These are phyloP conservation scores for Exophiala lecanii-corni DNA, from an alignment of 2,329 filamentous ascomycete genomes.

Conservation along the genomic window DNA sequence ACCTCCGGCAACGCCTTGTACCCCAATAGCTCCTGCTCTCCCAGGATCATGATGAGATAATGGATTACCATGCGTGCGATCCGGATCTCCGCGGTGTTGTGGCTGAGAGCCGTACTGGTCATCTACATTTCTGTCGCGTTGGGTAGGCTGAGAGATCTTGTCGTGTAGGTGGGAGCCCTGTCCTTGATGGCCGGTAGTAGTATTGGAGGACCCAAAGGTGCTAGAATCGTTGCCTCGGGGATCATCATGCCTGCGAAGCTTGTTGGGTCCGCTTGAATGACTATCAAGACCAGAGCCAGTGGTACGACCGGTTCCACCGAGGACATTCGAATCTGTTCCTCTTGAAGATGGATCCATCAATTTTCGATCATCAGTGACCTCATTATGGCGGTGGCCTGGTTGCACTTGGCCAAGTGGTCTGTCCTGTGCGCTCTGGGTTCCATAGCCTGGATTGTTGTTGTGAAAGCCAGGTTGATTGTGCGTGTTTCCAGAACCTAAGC, in stretches of 20 bases:
- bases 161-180: slow-evolving; percentile 1
- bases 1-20: neutral
- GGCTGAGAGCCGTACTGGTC: neutral
- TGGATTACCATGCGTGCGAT: neutral
- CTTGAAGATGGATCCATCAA: slow-evolving; percentile 6
- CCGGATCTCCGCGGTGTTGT: neutral
- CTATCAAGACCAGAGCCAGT: neutral
- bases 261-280: neutral
- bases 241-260: slow-evolving; percentile 4
- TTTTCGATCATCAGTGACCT: slow-evolving; percentile 1
- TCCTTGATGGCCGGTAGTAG: neutral
- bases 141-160: neutral
- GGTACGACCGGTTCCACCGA: neutral
- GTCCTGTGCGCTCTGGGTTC: neutral
- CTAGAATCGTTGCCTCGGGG: neutral
- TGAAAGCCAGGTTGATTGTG: no score
- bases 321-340: slow-evolving; percentile 3
- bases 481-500: no score
- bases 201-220: neutral
- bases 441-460: neutral
- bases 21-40: neutral
- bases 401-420: neutral
- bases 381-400: neutral
- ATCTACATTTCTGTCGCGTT: neutral
- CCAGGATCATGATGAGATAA: neutral